These are phyloP conservation scores for Cryphonectria japonica DNA, from an alignment of 2,329 filamentous ascomycete species.

Conservation along the genomic window DNA sequence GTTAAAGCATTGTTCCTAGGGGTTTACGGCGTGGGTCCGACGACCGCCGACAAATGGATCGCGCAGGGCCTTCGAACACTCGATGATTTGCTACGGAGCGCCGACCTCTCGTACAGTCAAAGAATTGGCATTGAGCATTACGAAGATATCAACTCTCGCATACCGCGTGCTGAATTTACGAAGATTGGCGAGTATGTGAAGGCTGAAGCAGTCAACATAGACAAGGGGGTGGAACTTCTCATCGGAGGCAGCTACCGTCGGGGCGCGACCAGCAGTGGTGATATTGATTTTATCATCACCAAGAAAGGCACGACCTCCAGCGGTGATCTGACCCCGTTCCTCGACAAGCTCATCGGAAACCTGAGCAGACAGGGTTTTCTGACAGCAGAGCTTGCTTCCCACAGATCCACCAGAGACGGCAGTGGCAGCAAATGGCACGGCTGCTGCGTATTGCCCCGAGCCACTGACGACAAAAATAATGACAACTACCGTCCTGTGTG, in stretches of 20 bases:
- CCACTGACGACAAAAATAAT: slow-evolving; percentile 36
- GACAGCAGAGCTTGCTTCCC: slow-evolving; percentile 67
- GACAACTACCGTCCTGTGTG: slow-evolving; percentile 56
- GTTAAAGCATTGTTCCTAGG: slow-evolving; percentile 71
- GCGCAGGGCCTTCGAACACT: slow-evolving; percentile 74
- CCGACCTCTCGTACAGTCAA: slow-evolving; percentile 70
- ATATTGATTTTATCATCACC: slow-evolving; percentile 86
- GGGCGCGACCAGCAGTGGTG: slow-evolving; percentile 73
- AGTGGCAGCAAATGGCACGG: slow-evolving; percentile 86
- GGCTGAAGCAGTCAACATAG: slow-evolving; percentile 60
- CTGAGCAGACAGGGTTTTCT: slow-evolving; percentile 69
- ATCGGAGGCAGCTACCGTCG: slow-evolving; percentile 86
- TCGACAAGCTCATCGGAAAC: slow-evolving; percentile 64
- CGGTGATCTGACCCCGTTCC: slow-evolving; percentile 62
- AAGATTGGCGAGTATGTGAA: slow-evolving; percentile 69
- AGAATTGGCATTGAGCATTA: slow-evolving; percentile 78
- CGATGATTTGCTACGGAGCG: slow-evolving; percentile 67
- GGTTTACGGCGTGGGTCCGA: slow-evolving; percentile 77
- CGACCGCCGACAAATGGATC: slow-evolving; percentile 76
- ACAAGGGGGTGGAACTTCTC: slow-evolving; percentile 68
- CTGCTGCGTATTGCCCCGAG: slow-evolving; percentile 69
- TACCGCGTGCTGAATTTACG: slow-evolving; percentile 76
- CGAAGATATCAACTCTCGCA: slow-evolving; percentile 76
- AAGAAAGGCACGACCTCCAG: slow-evolving; percentile 59
- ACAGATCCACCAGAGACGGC: slow-evolving; percentile 42